Evolutionary conservation across 805 yeast genomes (phyloP), one percentile per base, ranked within the genome.

Genomic region (Saccharomycopsis oosterbeekiorum): DNA sequence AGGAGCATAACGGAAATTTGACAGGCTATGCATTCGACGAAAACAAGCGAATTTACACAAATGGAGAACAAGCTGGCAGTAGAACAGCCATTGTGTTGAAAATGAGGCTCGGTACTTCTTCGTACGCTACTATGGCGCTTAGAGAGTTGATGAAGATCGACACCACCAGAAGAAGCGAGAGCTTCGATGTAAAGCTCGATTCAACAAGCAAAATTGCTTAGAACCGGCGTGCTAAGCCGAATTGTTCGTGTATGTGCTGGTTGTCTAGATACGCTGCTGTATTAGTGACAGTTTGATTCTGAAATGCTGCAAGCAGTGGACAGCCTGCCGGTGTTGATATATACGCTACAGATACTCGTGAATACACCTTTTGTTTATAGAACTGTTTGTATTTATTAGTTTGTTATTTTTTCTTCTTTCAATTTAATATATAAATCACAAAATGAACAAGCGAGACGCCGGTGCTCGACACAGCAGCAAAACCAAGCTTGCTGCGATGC

Each of bases 81-180:
- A 83, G 80, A 62, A 75, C 78, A 0, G 97, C 97, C 0, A 83
- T 92, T 14, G 78, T 94, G 4, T 71, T 96, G 62, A 84, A 81
- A 66, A 78, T 94, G 79, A 86, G 84, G 68, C 77, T 94, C 62
- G 93, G 91, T 4, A 84, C 88, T 2, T 87, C 97, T 41, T 85
- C 96, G 6, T 94, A 94, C 72, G 99, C 99, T 1, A 94, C 99
- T 0, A 96, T 94, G 99, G 96, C 97, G 0, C 74, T 94, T 58
- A 82, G 99, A 70, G 98, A 94, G 71, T 82, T 89, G 58, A 84
- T 92, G 88, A 87, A 84, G 70, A 80, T 83, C 39, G 93, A 86
- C 66, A 86, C 92, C 2, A 78, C 84, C 34, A 78, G 81, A 67
- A 76, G 79, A 64, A 79, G 80, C 64, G 81, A 78, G 53, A 72